Evolutionary conservation across 2,329 filamentous ascomycete species (phyloP).

Genomic region (Nemania sp.): DNA sequence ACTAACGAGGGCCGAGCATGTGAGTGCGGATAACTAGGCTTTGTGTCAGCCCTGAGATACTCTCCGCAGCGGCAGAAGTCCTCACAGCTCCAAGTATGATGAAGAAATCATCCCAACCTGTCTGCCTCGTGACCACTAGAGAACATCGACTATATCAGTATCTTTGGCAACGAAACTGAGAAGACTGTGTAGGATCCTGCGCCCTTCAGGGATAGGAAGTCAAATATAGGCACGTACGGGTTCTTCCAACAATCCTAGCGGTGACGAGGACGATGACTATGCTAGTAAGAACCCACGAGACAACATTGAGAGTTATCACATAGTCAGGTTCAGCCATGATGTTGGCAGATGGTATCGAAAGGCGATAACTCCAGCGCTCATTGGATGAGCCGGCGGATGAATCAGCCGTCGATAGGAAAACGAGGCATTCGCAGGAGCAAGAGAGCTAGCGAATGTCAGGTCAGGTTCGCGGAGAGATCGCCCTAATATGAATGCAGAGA

Average conservation of each 20-base stretch:
- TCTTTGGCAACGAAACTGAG: background rate
- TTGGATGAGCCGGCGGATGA: background rate
- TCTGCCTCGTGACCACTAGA: constrained; percentile 13
- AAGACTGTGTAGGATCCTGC: background rate
- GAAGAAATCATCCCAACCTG: constrained; percentile 23
- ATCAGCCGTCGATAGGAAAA: background rate
- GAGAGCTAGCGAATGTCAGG: background rate
- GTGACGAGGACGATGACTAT: background rate
- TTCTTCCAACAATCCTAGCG: constrained; percentile 11
- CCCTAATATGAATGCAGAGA: background rate
- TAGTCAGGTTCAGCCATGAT: constrained; percentile 15
- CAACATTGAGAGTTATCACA: constrained; percentile 6
- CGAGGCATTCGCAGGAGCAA: background rate
- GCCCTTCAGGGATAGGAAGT: background rate
- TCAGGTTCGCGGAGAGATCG: background rate
- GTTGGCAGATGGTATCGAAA: background rate
- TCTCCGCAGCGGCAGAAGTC: too few relatives aligned
- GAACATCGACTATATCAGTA: background rate
- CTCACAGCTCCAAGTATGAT: constrained; percentile 17
- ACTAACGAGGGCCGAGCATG: constrained; percentile 13
- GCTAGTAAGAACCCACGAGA: constrained; percentile 11
- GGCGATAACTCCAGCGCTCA: background rate
- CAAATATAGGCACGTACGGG: constrained; percentile 3
- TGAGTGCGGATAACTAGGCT: constrained; percentile 4
- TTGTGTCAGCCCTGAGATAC: background rate